Percentiles rank a stretch among this genome's conserved stretches.
Conservation (phyloP, 306 rosid species). For the Dalbergia cochinchinensis region DNA sequence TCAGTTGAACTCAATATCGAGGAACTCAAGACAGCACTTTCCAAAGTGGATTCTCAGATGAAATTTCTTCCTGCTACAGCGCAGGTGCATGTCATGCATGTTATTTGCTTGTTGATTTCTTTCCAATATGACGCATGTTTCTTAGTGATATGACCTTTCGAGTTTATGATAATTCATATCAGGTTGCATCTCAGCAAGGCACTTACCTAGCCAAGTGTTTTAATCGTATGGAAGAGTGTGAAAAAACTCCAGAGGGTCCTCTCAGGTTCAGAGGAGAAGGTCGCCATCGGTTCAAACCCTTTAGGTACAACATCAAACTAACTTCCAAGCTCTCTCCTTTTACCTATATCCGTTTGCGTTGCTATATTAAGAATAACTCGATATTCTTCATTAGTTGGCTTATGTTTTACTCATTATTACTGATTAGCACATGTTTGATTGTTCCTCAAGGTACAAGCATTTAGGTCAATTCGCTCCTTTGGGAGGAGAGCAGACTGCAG, state of each 20-base stretch:
- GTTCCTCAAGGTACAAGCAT: conserved; percentile 82
- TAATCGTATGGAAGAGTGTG: conserved; percentile 83
- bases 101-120: conserved; percentile 1
- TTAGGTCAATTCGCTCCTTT: conserved; percentile 97
- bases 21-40: conserved; percentile 80
- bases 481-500: conserved; percentile 99
- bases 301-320: conserved; percentile 64
- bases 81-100: conserved; percentile 61
- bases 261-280: conserved; percentile 93
- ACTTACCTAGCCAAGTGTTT: conserved; percentile 83
- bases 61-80: conserved; percentile 96
- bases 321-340: conserved; percentile 22
- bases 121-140: neutral
- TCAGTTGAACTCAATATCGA: conserved; percentile 74
- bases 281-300: conserved; percentile 92
- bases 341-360: conserved; percentile 8
- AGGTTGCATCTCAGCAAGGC: conserved; percentile 99
- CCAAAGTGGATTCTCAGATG: conserved; percentile 95
- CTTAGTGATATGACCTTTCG: conserved; percentile 15
- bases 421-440: conserved; percentile 34
- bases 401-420: neutral
- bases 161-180: conserved; percentile 39
- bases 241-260: conserved; percentile 89
- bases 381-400: conserved; percentile 6
- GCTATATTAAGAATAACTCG: conserved; percentile 2